Evolutionary conservation across 176 grass and related monocot genomes (phyloP).

Genomic region (Aegilops umbellulata): DNA sequence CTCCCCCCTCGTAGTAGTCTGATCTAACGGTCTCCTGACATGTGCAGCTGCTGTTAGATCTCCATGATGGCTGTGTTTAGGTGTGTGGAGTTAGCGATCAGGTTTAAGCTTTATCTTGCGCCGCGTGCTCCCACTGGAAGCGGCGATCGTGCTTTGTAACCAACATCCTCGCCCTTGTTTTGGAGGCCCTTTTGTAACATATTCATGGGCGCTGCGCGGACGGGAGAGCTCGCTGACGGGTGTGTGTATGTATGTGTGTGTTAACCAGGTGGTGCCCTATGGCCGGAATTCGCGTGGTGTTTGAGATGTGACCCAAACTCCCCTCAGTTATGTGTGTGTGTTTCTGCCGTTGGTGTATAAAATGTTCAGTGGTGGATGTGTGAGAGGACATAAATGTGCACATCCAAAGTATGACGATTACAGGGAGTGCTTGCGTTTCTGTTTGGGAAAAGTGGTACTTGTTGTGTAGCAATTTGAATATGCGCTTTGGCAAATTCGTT

Average conservation of each 20-base stretch:
- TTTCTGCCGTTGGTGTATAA: background rate
- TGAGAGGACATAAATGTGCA: background rate
- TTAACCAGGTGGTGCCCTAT: background rate
- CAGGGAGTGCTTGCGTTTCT: background rate
- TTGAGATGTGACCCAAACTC: background rate
- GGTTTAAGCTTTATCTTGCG: background rate
- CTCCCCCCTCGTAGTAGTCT: background rate
- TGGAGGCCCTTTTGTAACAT: background rate
- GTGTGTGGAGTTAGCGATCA: background rate
- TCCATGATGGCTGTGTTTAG: background rate
- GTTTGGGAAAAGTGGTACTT: too few relatives aligned
- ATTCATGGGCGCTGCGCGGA: background rate
- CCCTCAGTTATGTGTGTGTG: background rate
- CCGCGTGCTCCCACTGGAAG: background rate
- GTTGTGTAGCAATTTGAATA: too few relatives aligned
- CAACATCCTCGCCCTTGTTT: background rate
- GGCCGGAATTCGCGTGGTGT: background rate
- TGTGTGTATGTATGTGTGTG: background rate
- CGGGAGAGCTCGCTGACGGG: background rate
- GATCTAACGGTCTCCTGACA: background rate
- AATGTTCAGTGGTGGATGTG: background rate
- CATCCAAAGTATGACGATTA: background rate
- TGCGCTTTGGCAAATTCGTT: too few relatives aligned
- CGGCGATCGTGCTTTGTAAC: background rate
- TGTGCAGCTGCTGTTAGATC: constrained; percentile 16